Base-by-base conservation (phyloP, 108 stramenopile species). In the Cylindrotheca closterium region DNA sequence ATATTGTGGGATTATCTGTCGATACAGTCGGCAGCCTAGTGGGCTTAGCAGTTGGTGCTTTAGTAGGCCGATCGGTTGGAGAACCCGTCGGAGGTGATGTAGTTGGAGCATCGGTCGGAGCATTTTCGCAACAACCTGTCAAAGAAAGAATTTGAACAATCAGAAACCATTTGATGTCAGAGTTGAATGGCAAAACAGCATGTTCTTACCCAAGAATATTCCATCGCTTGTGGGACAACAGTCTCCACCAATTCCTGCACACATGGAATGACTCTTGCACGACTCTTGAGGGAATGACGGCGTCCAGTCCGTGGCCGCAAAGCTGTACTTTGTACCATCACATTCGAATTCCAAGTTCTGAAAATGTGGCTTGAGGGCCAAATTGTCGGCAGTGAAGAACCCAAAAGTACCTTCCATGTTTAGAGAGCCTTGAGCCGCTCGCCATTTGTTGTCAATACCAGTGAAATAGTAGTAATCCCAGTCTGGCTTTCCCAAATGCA, bases 391-490 rank as follows among this genome's bases (percentile, higher is more conserved):
- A n/a, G 53, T 24, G n/a, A 74, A 34, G 31, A 74, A 47, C n/a
- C 73, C 73, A 58, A 58, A 74, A 51, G 32, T 74, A 23, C 73
- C 73, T 60, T 74, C 73, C 22, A 74, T 49, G n/a, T 65, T 53
- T 33, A 61, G 64, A n/a, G 65, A 56, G 30, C 64, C 76, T 30
- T 77, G 69, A 31, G 33, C 51, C 33, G 50, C 60, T 24, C 69
- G 51, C 76, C 76, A 77, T 5, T 25, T 47, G 50, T 70, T 70
- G 54, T 77, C 65, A 19, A 70, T 70, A 17, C 58, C 69, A 2
- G 69, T 77, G 28, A 77, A 77, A 26, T 56, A 62, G 34, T 67
- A 77, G 53, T 70, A 71, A 1, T 51, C 47, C 76, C 76, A 77
- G 2, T 34, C 42, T 21, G 64, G 51, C 12, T 51, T 27, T 10